A percentile compares a stretch with the other conserved stretches of the same genome.
Conservation (phyloP, 1,284 basidiomycete species). For the Rhodotorula sp. region DNA sequence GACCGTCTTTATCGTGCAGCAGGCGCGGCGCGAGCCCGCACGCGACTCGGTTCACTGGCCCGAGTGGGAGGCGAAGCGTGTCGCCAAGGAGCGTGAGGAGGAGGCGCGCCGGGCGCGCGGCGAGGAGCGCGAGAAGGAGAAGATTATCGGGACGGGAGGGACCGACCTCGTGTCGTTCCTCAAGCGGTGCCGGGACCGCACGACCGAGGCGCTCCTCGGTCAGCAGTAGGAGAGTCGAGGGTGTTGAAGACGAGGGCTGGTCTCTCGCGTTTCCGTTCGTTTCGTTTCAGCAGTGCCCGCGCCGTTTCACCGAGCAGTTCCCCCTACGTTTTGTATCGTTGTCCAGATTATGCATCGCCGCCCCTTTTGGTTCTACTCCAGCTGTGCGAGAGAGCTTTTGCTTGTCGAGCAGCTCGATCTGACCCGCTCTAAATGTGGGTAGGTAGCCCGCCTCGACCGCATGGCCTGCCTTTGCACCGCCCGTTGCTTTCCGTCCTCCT, state of each 20-base stretch:
- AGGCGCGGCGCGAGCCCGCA: slow-evolving; percentile 48
- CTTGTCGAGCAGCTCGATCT: no score
- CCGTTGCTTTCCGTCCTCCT: no score
- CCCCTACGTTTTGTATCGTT: no score
- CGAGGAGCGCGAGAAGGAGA: slow-evolving; percentile 51
- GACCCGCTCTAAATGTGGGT: no score
- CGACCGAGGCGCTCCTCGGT: slow-evolving; percentile 49
- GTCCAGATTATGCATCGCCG: no score
- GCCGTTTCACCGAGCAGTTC: no score
- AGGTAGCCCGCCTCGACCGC: no score
- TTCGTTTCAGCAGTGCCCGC: no score
- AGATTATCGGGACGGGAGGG: slow-evolving; percentile 80
- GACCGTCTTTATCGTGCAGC: slow-evolving; percentile 36
- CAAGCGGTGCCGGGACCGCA: slow-evolving; percentile 74
- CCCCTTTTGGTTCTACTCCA: no score
- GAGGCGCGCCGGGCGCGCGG: slow-evolving; percentile 56
- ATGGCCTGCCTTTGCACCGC: no score
- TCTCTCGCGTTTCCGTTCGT: background rate
- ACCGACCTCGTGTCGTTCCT: slow-evolving; percentile 78
- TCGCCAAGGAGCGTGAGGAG: slow-evolving; percentile 41
- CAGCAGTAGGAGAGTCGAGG: background rate
- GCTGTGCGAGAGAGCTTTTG: no score
- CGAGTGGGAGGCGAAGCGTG: slow-evolving; percentile 61
- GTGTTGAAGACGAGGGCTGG: background rate
- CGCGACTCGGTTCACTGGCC: slow-evolving; percentile 66